Base-by-base conservation (phyloP, 768 basidiomycete genomes). In the Podaxis sp. region DNA sequence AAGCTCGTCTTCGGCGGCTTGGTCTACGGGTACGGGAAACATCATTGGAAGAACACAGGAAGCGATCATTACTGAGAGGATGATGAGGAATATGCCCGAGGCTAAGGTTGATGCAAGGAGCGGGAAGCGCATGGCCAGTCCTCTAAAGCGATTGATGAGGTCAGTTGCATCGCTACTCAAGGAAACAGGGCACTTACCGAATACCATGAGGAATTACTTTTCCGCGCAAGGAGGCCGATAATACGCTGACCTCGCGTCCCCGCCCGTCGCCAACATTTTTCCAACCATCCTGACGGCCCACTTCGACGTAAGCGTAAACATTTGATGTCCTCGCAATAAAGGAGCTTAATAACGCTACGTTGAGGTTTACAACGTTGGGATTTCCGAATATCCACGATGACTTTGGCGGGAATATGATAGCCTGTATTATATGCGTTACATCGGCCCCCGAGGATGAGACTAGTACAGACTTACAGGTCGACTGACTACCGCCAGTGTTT, bases 241-340 rank as follows among this genome's bases (percentile, higher is more conserved):
- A 69, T 8, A 94, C 84, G 65, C 82, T 88, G 3, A 94, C 68
- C 71, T 94, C 93, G 57, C 88, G 85, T 15, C 85, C 89, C 73
- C 88, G 77, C 2, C 91, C 92, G 13, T 72, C 76, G 5, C 91
- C 91, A 22, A 94, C 53, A 29, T 76, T 81, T 71, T 74, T 86
- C 93, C 93, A 94, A 36, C 77, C 76, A 70, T 94, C 93, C 12
- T 74, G 78, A 47, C 93, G 85, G 3, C 93, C 93, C 47, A 94
- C 70, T 68, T 90, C 83, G n/a, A 94, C 77, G 55, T 72, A 74
- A n/a, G 88, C 92, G 53, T 75, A 67, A 13, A 89, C 70, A 12
- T 74, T 74, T 13, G 83, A 76, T 27, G 79, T 78, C 2, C 79
- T 78, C 4, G 83, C 70, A 24, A 79, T 70, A 67, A 85, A 87